Percentiles rank a stretch among this genome's conserved stretches.
These are phyloP conservation scores for Neurospora sp. DNA, from an alignment of 495 filamentous ascomycete species.

Conservation along the genomic window DNA sequence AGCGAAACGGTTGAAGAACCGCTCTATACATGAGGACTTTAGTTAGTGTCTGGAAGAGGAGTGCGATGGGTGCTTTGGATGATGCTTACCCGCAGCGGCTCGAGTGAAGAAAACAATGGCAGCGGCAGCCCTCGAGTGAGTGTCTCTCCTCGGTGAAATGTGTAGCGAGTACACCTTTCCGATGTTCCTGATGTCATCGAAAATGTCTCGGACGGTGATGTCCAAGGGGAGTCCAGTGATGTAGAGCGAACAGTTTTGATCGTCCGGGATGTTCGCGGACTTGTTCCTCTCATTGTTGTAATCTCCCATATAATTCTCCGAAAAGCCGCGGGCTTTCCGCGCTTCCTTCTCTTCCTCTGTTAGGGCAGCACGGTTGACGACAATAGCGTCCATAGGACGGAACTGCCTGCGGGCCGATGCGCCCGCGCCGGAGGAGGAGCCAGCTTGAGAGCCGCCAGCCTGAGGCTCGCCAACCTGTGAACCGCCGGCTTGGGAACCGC, in stretches of 20 bases:
- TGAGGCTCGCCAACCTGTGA: not conserved
- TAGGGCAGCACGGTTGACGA: fast-evolving
- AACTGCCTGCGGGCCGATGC: not conserved
- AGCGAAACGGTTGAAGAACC: conserved; percentile 5
- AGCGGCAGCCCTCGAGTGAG: conserved; percentile 18
- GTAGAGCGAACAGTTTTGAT: conserved; percentile 26
- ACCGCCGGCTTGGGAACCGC: not conserved
- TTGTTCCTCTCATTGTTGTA: conserved; percentile 11
- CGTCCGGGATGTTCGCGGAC: conserved; percentile 20
- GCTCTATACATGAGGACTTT: not conserved
- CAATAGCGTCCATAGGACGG: not conserved
- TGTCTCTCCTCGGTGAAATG: conserved; percentile 20
- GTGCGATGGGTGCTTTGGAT: not conserved
- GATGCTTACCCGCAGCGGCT: conserved; percentile 4
- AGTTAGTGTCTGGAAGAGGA: not conserved
- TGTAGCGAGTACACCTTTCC: conserved; percentile 29
- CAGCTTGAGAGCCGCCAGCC: not conserved
- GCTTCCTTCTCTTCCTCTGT: not conserved
- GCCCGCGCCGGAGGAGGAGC: not conserved
- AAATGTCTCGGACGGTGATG: conserved; percentile 16
- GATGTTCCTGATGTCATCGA: conserved; percentile 16
- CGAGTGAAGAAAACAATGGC: conserved; percentile 32
- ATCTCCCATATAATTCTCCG: conserved; percentile 24
- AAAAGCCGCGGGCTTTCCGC: conserved; percentile 3
- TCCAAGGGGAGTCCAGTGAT: conserved; percentile 21